Evolutionary conservation across 2,329 filamentous ascomycete genomes (phyloP).

Genomic region (Trichophyton rubrum): DNA sequence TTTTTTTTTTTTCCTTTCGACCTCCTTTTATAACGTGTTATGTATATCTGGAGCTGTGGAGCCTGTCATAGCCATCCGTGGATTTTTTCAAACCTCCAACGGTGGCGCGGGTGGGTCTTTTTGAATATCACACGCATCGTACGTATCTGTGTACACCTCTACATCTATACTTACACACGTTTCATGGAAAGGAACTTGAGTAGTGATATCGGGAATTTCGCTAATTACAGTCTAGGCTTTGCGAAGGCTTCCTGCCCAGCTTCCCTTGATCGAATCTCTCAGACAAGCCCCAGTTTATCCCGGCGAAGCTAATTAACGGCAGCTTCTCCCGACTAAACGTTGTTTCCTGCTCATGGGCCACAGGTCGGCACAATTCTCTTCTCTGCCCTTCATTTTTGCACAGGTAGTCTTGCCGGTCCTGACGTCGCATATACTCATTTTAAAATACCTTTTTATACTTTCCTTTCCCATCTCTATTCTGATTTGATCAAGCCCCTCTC

Average conservation of each 20-base stretch:
- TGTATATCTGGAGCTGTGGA: constrained; percentile 1
- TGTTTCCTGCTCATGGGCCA: constrained; percentile 9
- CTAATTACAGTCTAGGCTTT: constrained; percentile 6
- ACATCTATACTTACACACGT: not conserved
- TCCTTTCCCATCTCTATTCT: not conserved
- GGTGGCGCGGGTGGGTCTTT: constrained; percentile 3
- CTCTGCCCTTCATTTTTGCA: not conserved
- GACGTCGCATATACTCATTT: constrained; percentile 7
- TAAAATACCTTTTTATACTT: constrained; percentile 1
- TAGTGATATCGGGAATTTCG: constrained; percentile 4
- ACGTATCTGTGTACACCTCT: constrained; percentile 1
- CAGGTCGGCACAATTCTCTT: not conserved
- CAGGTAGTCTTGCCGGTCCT: not conserved
- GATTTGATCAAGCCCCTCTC: constrained; percentile 1
- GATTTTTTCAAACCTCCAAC: constrained; percentile 2
- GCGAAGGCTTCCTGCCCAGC: constrained; percentile 8
- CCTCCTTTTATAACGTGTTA: not conserved
- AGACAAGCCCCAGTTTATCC: constrained; percentile 8
- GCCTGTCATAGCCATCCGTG: not conserved
- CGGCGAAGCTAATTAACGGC: constrained; percentile 9
- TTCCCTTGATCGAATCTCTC: constrained; percentile 9
- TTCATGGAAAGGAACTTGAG: not conserved
- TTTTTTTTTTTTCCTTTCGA: not conserved
- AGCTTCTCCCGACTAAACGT: constrained; percentile 9
- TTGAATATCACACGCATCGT: constrained; percentile 2